Evolutionary conservation across 129 eudicot genomes (phyloP).

Genomic region (Artemisia argyi): DNA sequence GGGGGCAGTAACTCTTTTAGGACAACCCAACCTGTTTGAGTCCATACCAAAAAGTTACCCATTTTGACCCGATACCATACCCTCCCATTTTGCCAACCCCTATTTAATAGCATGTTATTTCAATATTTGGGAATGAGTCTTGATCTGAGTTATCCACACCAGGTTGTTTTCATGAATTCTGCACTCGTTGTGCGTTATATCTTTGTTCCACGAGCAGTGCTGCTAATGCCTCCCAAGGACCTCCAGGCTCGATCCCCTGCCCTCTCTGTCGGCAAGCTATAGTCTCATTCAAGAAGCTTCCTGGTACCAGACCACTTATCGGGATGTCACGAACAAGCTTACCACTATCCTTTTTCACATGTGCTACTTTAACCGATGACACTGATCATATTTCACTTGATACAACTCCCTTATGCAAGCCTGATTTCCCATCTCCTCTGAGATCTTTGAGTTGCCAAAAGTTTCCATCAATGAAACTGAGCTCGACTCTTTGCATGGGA

Average conservation of each 20-base stretch:
- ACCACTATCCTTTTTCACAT: slow-evolving; percentile 62
- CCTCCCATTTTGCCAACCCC: slow-evolving; percentile 12
- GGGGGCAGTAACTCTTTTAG: not conserved
- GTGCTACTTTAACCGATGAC: slow-evolving; percentile 45
- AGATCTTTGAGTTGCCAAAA: slow-evolving; percentile 48
- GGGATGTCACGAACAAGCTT: slow-evolving; percentile 64
- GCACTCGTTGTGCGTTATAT: slow-evolving; percentile 75
- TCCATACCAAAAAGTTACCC: not conserved
- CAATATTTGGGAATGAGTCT: not conserved
- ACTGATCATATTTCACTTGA: slow-evolving; percentile 29
- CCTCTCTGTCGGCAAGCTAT: slow-evolving; percentile 91
- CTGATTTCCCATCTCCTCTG: slow-evolving; percentile 49
- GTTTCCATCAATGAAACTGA: slow-evolving; percentile 62
- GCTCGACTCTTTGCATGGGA: slow-evolving; percentile 72
- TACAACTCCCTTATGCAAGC: slow-evolving; percentile 66
- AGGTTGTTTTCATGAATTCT: slow-evolving; percentile 91
- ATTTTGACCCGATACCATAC: not conserved
- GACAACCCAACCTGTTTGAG: not conserved
- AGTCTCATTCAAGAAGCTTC: slow-evolving; percentile 62
- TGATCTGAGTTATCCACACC: slow-evolving; percentile 19
- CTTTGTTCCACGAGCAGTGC: slow-evolving; percentile 66
- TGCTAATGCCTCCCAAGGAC: slow-evolving; percentile 54
- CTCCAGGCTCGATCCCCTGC: slow-evolving; percentile 86
- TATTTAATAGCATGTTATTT: not conserved
- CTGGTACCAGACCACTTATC: slow-evolving; percentile 40